Conservation (phyloP, 345 rosid genomes). For the Psidium friedrichsthalianum region DNA sequence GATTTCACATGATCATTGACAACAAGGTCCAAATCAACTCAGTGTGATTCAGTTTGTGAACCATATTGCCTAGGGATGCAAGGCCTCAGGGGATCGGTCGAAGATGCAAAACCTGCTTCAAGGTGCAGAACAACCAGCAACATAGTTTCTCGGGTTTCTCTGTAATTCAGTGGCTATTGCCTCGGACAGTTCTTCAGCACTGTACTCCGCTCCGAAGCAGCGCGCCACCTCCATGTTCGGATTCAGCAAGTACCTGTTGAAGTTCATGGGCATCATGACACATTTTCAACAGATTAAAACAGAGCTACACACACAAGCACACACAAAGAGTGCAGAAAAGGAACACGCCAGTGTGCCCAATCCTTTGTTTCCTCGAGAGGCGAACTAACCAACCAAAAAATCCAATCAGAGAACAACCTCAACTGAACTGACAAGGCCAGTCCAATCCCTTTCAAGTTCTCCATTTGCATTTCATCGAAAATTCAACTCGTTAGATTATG, state of each 20-base stretch:
- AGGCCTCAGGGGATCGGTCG: neutral
- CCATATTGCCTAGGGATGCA: neutral
- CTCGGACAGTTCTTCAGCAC: constrained; percentile 43
- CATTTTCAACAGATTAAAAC: neutral
- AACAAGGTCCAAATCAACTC: neutral
- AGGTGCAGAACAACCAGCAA: neutral
- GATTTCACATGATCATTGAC: neutral
- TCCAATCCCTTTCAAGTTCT: neutral
- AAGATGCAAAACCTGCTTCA: neutral
- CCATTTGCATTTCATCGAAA: neutral
- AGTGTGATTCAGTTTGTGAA: neutral
- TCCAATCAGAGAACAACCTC: neutral
- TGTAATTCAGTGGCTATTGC: constrained; percentile 49
- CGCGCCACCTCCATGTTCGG: constrained; percentile 77
- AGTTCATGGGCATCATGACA: neutral
- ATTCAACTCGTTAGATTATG: neutral
- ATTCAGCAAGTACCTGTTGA: constrained; percentile 63
- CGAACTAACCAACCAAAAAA: neutral
- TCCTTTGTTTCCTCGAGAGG: neutral
- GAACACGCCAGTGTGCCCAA: neutral
- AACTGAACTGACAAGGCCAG: neutral
- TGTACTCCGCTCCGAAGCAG: constrained; percentile 72
- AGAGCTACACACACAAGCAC: neutral
- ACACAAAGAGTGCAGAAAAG: neutral
- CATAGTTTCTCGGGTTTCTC: neutral